Conservation (phyloP, 2,329 filamentous ascomycete species). For the Colletotrichum paranaense region DNA sequence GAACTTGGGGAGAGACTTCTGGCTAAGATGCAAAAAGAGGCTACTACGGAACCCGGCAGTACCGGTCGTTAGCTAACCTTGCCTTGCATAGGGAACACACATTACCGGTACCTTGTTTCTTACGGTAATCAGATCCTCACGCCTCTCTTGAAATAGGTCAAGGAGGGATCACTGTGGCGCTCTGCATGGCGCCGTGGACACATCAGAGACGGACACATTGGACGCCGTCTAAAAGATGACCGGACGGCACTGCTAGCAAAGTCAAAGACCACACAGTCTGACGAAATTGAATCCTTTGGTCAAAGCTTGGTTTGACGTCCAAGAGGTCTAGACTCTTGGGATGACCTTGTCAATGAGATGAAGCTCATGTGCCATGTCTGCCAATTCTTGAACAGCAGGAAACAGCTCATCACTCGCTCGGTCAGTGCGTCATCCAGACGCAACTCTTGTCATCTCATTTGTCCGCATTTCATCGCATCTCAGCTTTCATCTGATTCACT, state of each 20-base stretch:
- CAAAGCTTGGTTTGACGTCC: slow-evolving; percentile 23
- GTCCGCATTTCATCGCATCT: neutral
- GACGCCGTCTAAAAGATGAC: neutral
- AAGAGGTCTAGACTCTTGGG: neutral
- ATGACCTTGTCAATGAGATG: neutral
- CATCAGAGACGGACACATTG: slow-evolving; percentile 28
- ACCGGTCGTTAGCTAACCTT: neutral
- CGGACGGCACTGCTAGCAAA: slow-evolving; percentile 21
- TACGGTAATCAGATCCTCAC: neutral
- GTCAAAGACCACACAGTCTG: neutral
- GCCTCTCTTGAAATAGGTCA: neutral
- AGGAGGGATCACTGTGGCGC: slow-evolving; percentile 4
- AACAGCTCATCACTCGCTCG: neutral
- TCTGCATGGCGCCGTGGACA: slow-evolving; percentile 21
- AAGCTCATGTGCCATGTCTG: neutral
- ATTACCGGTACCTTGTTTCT: neutral
- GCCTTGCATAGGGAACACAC: neutral
- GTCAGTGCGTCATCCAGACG: slow-evolving; percentile 1
- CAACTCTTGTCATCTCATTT: neutral
- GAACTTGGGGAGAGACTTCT: neutral
- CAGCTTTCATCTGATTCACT: neutral
- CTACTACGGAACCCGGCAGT: neutral
- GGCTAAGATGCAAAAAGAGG: neutral
- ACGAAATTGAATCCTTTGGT: neutral
- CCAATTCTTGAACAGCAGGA: neutral